Percentiles rank a stretch among this genome's conserved stretches.
Conservation (phyloP, 1,284 basidiomycete species). For the Lentinus polychrous region DNA sequence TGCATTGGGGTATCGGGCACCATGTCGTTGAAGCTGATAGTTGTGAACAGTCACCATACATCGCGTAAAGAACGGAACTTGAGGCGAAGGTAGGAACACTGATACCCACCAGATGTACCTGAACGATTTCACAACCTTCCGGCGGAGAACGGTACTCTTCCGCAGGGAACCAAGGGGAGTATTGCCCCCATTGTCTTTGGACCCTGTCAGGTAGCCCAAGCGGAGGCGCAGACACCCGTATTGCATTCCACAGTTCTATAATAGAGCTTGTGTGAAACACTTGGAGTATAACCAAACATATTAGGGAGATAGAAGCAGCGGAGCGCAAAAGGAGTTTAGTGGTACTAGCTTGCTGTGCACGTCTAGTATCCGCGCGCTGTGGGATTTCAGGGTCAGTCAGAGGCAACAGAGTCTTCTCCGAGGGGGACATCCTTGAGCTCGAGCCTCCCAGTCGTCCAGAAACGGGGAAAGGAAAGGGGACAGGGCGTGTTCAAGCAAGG, state of each 20-base stretch:
- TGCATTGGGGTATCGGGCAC: conserved; percentile 70
- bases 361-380: no score
- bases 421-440: no score
- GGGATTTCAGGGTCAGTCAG: no score
- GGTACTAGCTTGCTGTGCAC: no score
- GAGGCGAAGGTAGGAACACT: background rate
- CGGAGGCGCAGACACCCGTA: conserved; percentile 4
- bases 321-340: no score
- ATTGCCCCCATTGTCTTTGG: conserved; percentile 43
- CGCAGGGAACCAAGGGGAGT: conserved; percentile 50
- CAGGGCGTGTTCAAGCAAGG: no score
- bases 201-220: conserved; percentile 19
- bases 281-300: background rate
- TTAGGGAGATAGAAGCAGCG: background rate
- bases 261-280: background rate
- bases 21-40: conserved; percentile 74
- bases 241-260: background rate
- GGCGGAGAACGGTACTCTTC: conserved; percentile 42
- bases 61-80: background rate
- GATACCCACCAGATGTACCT: conserved; percentile 33
- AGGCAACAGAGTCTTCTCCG: no score
- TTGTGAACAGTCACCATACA: background rate
- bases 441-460: no score
- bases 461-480: no score
- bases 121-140: conserved; percentile 40